These are phyloP conservation scores for Nicotiana otophora DNA, from an alignment of 257 asterid species.

Conservation along the genomic window DNA sequence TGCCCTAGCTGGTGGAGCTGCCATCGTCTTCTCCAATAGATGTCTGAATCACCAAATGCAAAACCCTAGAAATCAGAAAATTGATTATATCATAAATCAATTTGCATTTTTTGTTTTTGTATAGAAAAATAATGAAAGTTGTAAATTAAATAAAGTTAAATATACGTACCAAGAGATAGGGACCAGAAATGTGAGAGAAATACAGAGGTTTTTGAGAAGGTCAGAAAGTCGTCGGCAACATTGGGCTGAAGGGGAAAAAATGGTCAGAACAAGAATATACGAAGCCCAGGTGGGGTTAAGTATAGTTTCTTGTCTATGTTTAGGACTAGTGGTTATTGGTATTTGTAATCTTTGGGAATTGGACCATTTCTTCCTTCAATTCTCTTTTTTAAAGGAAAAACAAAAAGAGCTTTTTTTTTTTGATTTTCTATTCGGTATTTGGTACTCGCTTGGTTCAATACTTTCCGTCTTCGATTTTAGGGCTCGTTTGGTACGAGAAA, in stretches of 20 bases:
- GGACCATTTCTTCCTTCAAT: not conserved
- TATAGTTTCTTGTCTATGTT: too few relatives aligned
- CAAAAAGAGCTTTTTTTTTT: too few relatives aligned
- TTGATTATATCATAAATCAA: not conserved
- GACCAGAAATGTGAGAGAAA: not conserved
- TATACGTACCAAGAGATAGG: not conserved
- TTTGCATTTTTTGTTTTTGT: not conserved
- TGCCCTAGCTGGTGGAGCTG: slow-evolving; percentile 31
- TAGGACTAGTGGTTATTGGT: not conserved
- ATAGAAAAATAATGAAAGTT: not conserved
- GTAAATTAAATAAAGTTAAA: not conserved
- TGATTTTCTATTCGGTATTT: too few relatives aligned
- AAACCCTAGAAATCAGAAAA: slow-evolving; percentile 16
- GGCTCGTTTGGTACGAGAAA: too few relatives aligned
- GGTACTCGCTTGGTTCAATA: too few relatives aligned
- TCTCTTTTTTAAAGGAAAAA: not conserved
- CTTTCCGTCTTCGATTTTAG: too few relatives aligned
- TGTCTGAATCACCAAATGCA: not conserved
- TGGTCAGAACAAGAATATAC: not conserved
- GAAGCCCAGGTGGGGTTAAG: not conserved
- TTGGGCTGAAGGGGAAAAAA: not conserved
- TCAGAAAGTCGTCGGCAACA: slow-evolving; percentile 11
- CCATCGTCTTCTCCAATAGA: slow-evolving; percentile 8
- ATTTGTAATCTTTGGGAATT: not conserved
- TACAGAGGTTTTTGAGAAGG: not conserved